Conservation (phyloP, 2,329 filamentous ascomycete genomes). For the Hypoxylon rubiginosum region DNA sequence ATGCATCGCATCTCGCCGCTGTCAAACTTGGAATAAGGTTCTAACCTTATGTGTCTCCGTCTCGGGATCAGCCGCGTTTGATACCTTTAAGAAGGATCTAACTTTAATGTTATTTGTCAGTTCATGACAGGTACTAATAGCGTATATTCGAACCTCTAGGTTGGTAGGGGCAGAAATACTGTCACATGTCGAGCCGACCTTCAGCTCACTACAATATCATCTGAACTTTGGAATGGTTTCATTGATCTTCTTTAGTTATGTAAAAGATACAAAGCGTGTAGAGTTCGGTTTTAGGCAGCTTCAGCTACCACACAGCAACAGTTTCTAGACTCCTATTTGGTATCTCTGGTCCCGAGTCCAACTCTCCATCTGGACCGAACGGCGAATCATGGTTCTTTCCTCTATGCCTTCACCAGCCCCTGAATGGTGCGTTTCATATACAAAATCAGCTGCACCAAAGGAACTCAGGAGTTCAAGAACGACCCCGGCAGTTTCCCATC, state of each 20-base stretch:
- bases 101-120: not conserved
- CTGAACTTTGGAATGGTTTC: slow-evolving; percentile 40
- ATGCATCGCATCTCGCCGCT: not conserved
- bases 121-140: not conserved
- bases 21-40: not conserved
- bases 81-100: slow-evolving; percentile 2
- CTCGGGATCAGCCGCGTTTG: slow-evolving; percentile 8
- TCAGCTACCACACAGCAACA: slow-evolving; percentile 38
- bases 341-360: slow-evolving; percentile 35
- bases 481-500: slow-evolving; percentile 20
- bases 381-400: slow-evolving; percentile 11
- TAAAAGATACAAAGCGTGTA: slow-evolving; percentile 49
- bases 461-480: slow-evolving; percentile 22
- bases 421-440: slow-evolving; percentile 23
- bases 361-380: slow-evolving; percentile 32
- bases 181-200: not conserved
- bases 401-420: slow-evolving; percentile 18
- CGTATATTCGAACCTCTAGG: not conserved
- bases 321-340: slow-evolving; percentile 42
- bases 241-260: slow-evolving; percentile 43
- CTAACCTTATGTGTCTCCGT: slow-evolving; percentile 1
- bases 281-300: slow-evolving; percentile 34
- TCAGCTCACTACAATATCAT: not conserved
- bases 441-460: slow-evolving; percentile 31
- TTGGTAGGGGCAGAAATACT: not conserved